Conservation (phyloP, 371 early-diverging fungal genomes). For the Actinomucor elegans region DNA sequence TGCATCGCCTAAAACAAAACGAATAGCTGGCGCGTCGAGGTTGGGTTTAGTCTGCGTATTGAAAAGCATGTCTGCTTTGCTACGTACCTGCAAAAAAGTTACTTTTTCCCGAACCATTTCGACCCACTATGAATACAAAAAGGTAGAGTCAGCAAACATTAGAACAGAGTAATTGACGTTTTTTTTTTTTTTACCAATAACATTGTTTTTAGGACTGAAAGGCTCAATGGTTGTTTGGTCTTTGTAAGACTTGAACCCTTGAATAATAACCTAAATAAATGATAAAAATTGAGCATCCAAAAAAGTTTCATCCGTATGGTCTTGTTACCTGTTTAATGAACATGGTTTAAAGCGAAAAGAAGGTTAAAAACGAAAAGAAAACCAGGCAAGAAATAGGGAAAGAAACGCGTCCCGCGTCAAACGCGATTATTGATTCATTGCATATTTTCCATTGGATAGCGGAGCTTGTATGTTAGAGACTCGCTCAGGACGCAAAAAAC, state of each 20-base stretch:
- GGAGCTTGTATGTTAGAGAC: too few species aligned
- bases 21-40: slow-evolving; percentile 73
- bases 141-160: too few species aligned
- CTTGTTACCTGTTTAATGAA: slow-evolving; percentile 17
- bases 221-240: slow-evolving; percentile 92
- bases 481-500: too few species aligned
- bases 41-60: too few species aligned
- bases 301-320: too few species aligned
- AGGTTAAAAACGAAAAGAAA: background rate
- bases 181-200: slow-evolving; percentile 70
- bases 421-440: background rate
- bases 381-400: too few species aligned
- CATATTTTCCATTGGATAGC: too few species aligned
- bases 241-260: slow-evolving; percentile 98
- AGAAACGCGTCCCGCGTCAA: slow-evolving; percentile 1
- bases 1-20: slow-evolving; percentile 96
- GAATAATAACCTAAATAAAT: slow-evolving; percentile 80
- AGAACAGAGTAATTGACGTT: too few species aligned
- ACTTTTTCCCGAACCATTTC: slow-evolving; percentile 99
- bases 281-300: too few species aligned
- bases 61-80: too few species aligned
- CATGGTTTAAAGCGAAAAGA: slow-evolving; percentile 10
- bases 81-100: slow-evolving; percentile 92
- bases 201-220: slow-evolving; percentile 92
- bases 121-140: slow-evolving; percentile 76